Base-by-base conservation (phyloP, 139 green algal species). In the Chlorella sp. region DNA sequence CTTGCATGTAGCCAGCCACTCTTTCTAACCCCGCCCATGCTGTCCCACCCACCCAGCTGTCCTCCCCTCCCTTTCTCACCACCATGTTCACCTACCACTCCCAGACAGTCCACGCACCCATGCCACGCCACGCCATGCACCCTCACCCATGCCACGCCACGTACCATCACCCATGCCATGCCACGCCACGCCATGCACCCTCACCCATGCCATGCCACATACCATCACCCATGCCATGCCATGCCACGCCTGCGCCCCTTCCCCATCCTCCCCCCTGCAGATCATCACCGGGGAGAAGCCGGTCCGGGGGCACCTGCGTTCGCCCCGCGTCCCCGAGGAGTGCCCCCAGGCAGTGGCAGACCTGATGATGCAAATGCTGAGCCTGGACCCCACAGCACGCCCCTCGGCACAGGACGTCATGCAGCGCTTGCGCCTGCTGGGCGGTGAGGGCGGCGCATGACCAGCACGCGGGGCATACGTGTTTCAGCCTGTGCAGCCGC, bases 261-360 rank as follows among this genome's bases (percentile, higher is more conserved):
- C 15, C 15, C 66, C 19, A 7, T 75, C 22, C 32, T 15, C 66
- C 68, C 32, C 36, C 32, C 71, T 39, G 71, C 32, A 78, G 32
- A 39, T 78, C 71, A 78, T 86, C 30, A 86, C 81, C 1, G 81
- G 81, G 32, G 81, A 86, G 81, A 60, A 60, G 81, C 81, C 81
- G 3, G 22, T 69, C 14, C 48, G 53, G 48, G 81, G 81, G 30
- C 48, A n/a, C 26, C 48, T 86, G 81, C 48, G 81, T 3, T 16
- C 53, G 3, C 81, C 48, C 42, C 42, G 48, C 7, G 81, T 86
- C 28, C 81, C 81, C 0, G 53, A 86, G 81, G 81, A 86, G 81
- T 86, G 81, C 53, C 81, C 81, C 28, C 81, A 73, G 81, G 81
- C 39, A 2, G 81, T 73, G 81, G 48, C 48, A 42, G 81, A 86